Conservation (phyloP, 495 filamentous ascomycete genomes). For the Aspergillus ellipticus region DNA sequence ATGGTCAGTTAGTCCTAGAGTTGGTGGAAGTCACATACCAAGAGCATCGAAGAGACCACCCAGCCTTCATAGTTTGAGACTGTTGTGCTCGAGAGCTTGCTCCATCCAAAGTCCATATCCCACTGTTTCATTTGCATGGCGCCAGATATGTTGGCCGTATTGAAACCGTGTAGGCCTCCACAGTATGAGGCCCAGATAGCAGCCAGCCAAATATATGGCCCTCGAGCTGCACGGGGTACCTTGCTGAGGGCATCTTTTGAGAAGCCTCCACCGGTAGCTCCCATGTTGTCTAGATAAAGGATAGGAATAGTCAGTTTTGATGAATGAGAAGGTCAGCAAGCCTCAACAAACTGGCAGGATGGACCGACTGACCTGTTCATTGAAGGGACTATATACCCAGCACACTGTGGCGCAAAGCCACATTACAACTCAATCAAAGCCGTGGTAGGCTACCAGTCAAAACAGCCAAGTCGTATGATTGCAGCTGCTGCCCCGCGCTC, state of each 20-base stretch:
- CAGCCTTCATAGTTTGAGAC: conserved; percentile 21
- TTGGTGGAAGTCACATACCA: conserved; percentile 10
- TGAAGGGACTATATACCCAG: too few species aligned
- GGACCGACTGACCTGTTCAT: too few species aligned
- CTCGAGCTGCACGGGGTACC: conserved; percentile 14
- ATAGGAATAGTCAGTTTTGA: too few species aligned
- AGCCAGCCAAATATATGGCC: conserved; percentile 21
- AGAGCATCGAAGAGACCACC: conserved; percentile 23
- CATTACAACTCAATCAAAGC: too few species aligned
- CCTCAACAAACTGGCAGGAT: too few species aligned
- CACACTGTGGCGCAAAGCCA: too few species aligned
- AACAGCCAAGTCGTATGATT: too few species aligned
- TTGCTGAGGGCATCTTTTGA: conserved; percentile 6
- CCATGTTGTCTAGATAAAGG: conserved; percentile 8
- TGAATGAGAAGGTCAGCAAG: too few species aligned
- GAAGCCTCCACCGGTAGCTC: conserved; percentile 13
- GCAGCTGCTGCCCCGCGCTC: too few species aligned
- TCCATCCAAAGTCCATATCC: conserved; percentile 19
- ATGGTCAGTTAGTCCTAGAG: not conserved
- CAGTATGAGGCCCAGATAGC: conserved; percentile 24
- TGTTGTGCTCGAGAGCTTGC: conserved; percentile 2
- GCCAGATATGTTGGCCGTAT: conserved; percentile 27
- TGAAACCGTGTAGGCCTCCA: conserved; percentile 23
- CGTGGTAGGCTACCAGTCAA: too few species aligned
- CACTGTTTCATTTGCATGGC: conserved; percentile 23